Base-by-base conservation (phyloP, 202 grass and related monocot species). In the Panicum virgatum region DNA sequence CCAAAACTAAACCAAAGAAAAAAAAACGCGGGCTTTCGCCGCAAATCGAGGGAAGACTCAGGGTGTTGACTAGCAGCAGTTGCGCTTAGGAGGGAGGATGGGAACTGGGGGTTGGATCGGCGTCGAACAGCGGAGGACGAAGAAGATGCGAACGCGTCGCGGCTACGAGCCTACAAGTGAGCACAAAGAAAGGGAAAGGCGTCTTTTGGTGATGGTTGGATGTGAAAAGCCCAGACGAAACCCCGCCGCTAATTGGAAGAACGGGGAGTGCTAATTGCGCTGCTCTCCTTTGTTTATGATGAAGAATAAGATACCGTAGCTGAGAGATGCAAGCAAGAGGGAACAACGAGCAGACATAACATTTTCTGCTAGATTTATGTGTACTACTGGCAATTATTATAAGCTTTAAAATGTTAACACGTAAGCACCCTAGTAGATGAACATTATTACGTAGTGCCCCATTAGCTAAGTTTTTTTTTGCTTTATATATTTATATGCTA, bases 191-290 rank as follows among this genome's bases (percentile, higher is more conserved):
- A 70, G 69, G 62, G 68, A 83, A 85, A 62, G 19, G 61, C 64
- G 64, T 7, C 54, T 80, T 66, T 82, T 76, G 82, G 78, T 20
- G 68, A 77, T 69, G 15, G 56, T 81, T 77, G 82, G 82, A 77
- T 85, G 87, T 85, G 87, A 89, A 89, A 85, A 85, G 56, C 77
- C 57, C 53, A 16, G 62, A 81, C 54, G 45, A 40, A 68, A 72
- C 65, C 6, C 46, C 82, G 82, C 87, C 82, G 77, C 46, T 50
- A 77, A 76, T 72, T 16, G 47, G 32, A 56, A 75, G 80, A 36
- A 61, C 14, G 62, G 62, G 12, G 37, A 37, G 9, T 66, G 16
- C 36, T 45, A 38, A 73, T 44, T 30, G n/a, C 42, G 37, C 29
- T 14, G 12, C 19, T 13, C 34, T 8, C 50, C 43, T 42, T 19